A percentile compares a stretch with the other conserved stretches of the same genome.
These are phyloP conservation scores for Saccharomycopsis sp. DNA, from an alignment of 805 yeast genomes.

Conservation along the genomic window DNA sequence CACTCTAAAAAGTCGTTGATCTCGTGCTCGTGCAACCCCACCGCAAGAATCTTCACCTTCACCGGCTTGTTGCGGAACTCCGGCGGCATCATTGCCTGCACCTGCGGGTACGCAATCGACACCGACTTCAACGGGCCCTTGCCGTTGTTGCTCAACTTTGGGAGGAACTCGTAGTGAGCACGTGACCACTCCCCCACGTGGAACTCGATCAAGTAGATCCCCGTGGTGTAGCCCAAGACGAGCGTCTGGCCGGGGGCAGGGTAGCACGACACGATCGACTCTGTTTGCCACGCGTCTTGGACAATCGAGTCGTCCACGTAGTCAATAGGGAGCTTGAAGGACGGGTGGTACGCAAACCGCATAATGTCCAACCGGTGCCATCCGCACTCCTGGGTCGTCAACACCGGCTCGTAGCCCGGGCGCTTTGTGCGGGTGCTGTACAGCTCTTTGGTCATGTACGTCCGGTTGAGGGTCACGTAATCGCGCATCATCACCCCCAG, in stretches of 20 bases:
- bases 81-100: slow-evolving; percentile 32
- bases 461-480: slow-evolving; percentile 70
- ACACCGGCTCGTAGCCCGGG: slow-evolving; percentile 39
- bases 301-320: slow-evolving; percentile 35
- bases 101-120: slow-evolving; percentile 38
- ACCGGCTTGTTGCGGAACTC: slow-evolving; percentile 27
- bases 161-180: slow-evolving; percentile 52
- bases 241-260: slow-evolving; percentile 36
- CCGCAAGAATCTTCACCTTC: slow-evolving; percentile 25
- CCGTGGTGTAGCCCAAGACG: slow-evolving; percentile 43
- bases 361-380: slow-evolving; percentile 82
- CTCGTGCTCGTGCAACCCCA: slow-evolving; percentile 29
- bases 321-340: slow-evolving; percentile 66
- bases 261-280: slow-evolving; percentile 33
- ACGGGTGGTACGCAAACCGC: slow-evolving; percentile 73
- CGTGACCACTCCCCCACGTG: slow-evolving; percentile 50
- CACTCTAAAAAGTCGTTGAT: slow-evolving; percentile 37
- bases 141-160: slow-evolving; percentile 43
- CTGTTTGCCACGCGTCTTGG: slow-evolving; percentile 23
- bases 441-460: slow-evolving; percentile 67
- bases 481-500: slow-evolving; percentile 87
- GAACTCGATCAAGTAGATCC: slow-evolving; percentile 71
- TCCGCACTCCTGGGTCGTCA: slow-evolving; percentile 59
- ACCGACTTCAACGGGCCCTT: slow-evolving; percentile 49
- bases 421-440: slow-evolving; percentile 44